Base-by-base conservation (phyloP, 108 stramenopile species). In the Cyclostephanos tholiformis region DNA sequence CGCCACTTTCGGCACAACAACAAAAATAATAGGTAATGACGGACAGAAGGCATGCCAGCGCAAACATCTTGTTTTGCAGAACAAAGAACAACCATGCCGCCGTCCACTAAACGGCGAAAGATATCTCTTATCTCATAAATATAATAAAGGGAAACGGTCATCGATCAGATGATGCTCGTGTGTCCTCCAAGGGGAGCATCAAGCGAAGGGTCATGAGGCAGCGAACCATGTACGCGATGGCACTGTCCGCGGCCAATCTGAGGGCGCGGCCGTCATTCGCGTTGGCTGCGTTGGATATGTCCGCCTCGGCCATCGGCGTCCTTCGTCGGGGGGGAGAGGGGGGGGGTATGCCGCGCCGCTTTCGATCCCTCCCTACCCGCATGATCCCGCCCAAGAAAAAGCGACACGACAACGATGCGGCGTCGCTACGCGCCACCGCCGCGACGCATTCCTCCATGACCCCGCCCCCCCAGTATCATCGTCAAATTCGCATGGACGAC, bases 271-370 rank as follows among this genome's bases (percentile, higher is more conserved):
- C 19, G 35, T 14, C 68, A 0, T 32, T 36, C 16, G 55, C 68
- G 14, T 46, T 14, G 44, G 44, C 44, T 13, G 3, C 4, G 32
- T 57, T 69, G 50, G 55, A n/a, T 5, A 63, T 63, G 62, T 63
- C 62, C 62, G 9, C 35, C 39, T 38, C 62, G 62, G 13, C 62
- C 23, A 63, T 22, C 62, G 35, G 62, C 62, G 41, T 35, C 62
- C 62, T 38, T 22, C 62, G 62, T 12, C 62, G 19, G 35, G n/a
- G n/a, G n/a, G n/a, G n/a, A n/a, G n/a, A n/a, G n/a, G n/a, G n/a
- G n/a, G n/a, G n/a, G n/a, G 32, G 4, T 4, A 32, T 32, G 2
- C 6, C 62, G 10, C 62, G 3, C 0, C 44, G 36, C 7, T 38
- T n/a, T 19, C 39, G 39, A 38, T 35, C 35, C 35, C 35, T 63